Conservation (phyloP, 2,329 filamentous ascomycete species). For the Neofusicoccum cordaticola region DNA sequence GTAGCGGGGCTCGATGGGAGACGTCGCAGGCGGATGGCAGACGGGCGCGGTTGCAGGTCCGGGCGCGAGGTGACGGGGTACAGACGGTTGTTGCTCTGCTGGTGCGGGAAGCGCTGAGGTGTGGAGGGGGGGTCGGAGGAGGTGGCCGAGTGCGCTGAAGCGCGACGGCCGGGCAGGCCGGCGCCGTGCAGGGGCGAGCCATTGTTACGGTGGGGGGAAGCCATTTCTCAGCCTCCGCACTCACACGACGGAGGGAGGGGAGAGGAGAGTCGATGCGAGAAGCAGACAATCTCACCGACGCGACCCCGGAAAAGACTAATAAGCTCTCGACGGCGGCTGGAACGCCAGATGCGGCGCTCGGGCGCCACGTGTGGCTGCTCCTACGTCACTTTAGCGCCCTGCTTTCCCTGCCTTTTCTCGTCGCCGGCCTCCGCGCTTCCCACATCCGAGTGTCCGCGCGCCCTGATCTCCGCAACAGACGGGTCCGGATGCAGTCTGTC, state of each 20-base stretch:
- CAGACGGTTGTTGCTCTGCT: background rate
- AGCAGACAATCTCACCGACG: background rate
- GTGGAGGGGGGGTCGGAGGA: background rate
- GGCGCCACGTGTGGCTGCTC: slow-evolving; percentile 5
- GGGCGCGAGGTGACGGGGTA: slow-evolving; percentile 10
- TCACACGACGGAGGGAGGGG: background rate
- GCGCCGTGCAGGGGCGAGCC: background rate
- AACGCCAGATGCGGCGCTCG: slow-evolving; percentile 6
- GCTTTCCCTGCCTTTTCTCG: background rate
- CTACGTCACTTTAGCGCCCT: slow-evolving; percentile 13
- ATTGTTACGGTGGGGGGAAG: background rate
- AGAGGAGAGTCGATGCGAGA: background rate
- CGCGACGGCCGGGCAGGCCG: background rate
- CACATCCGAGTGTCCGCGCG: background rate
- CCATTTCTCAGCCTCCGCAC: background rate
- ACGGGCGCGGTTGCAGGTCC: background rate
- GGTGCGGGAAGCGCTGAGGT: background rate
- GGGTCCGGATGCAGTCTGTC: background rate
- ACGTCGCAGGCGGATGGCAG: slow-evolving; percentile 14
- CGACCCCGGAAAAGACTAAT: background rate
- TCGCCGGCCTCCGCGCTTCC: background rate
- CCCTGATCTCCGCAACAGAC: background rate
- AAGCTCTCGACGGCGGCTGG: background rate
- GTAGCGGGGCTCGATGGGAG: background rate
- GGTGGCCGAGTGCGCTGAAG: background rate